A percentile compares a stretch with the other conserved stretches of the same genome.
phyloP scores from a whole-genome alignment of 495 filamentous ascomycete genomes.

The Ascodesmis nigricans region DNA sequence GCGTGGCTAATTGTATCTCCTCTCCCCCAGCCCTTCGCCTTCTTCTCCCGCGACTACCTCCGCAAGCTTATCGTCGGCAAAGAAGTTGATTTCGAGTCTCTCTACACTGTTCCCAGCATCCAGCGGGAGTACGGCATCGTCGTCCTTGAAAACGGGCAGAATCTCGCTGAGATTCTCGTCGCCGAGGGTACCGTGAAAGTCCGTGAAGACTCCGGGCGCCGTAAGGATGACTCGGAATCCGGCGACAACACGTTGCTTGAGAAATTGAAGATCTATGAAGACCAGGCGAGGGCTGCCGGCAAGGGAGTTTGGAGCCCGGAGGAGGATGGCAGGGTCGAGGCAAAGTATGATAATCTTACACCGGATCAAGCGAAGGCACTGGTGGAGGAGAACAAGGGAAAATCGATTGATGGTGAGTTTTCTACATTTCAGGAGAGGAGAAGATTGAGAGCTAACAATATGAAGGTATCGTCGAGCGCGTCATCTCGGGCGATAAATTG shows the following conservation, averaged over 20 bases:
- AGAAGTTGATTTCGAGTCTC: constrained; percentile 55
- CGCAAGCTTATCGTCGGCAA: constrained; percentile 69
- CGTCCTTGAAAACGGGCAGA: constrained; percentile 44
- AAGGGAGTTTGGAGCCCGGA: constrained; percentile 52
- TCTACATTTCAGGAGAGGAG: background rate
- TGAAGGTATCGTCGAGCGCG: constrained; percentile 51
- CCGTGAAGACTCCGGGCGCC: constrained; percentile 68
- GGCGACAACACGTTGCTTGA: constrained; percentile 48
- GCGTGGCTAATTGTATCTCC: constrained; percentile 5
- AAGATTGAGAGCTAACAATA: background rate
- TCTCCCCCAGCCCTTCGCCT: constrained; percentile 43
- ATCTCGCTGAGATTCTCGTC: constrained; percentile 57
- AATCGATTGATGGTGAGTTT: constrained; percentile 40
- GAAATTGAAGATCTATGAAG: constrained; percentile 52
- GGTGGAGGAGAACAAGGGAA: constrained; percentile 53
- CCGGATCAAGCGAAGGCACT: constrained; percentile 47
- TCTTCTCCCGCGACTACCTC: constrained; percentile 81
- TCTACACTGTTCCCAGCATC: constrained; percentile 60
- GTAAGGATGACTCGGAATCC: constrained; percentile 63
- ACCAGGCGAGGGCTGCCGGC: constrained; percentile 49
- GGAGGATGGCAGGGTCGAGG: constrained; percentile 42
- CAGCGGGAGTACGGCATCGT: constrained; percentile 65
- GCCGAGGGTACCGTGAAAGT: constrained; percentile 77
- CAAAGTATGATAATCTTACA: constrained; percentile 38
- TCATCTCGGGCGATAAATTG: constrained; percentile 73